Conservation (phyloP, 2,329 filamentous ascomycete species). For the Pseudopyrenochaeta lycopersici region DNA sequence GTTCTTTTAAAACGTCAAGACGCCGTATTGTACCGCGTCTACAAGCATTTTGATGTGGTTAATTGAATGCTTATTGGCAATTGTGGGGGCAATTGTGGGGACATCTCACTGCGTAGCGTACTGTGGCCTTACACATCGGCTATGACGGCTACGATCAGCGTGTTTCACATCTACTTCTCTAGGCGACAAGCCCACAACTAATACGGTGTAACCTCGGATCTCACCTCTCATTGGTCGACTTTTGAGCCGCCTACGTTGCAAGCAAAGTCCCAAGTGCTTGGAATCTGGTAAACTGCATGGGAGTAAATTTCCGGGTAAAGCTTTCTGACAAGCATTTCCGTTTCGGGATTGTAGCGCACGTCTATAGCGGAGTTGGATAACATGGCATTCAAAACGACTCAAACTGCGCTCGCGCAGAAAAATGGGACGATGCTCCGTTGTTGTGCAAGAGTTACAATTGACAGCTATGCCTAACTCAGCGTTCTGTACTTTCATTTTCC, state of each 20-base stretch:
- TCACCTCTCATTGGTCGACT: background rate
- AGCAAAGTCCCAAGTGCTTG: constrained; percentile 17
- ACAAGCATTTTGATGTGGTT: background rate
- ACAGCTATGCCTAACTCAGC: background rate
- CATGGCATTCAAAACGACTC: background rate
- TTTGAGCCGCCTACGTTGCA: constrained; percentile 1
- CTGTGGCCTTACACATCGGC: background rate
- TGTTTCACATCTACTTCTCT: constrained; percentile 11
- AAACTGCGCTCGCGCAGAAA: background rate
- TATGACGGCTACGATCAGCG: constrained; percentile 1
- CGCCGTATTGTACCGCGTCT: too few species aligned
- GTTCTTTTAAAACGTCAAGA: too few species aligned
- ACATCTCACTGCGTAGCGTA: background rate
- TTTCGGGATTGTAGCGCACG: background rate
- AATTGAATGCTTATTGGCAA: background rate
- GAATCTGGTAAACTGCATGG: constrained; percentile 3
- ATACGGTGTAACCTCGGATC: too few species aligned
- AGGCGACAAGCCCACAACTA: constrained; percentile 5
- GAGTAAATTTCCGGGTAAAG: constrained; percentile 15
- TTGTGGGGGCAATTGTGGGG: background rate
- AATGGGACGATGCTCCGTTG: background rate
- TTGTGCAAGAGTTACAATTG: background rate
- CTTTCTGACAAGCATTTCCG: constrained; percentile 4
- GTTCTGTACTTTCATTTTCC: background rate
- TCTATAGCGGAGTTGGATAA: background rate